Evolutionary conservation across 139 green algal genomes (phyloP).

Genomic region (Choricystis sp.): DNA sequence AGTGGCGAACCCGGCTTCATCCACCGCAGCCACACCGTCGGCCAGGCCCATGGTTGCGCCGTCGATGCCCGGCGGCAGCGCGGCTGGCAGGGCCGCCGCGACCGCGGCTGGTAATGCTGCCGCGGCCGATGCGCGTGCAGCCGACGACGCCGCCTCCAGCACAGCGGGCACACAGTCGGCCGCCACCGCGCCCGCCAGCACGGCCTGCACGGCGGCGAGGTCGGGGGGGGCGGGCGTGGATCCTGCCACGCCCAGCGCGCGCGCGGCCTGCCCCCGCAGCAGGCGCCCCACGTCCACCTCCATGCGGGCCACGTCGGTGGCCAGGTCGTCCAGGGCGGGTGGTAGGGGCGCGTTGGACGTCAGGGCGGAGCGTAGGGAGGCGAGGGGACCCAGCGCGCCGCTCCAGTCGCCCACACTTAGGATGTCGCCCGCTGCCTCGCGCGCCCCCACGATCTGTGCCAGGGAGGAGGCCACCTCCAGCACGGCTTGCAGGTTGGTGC

Average conservation of each 20-base stretch:
- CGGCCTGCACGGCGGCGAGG: background rate
- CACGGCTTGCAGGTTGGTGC: background rate
- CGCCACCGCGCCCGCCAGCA: background rate
- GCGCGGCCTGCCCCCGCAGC: background rate
- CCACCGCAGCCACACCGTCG: too few species aligned
- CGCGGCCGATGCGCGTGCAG: background rate
- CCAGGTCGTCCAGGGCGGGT: background rate
- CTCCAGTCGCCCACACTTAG: background rate
- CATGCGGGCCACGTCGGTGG: too few species aligned
- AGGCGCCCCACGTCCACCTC: background rate
- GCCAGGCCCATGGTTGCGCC: too few species aligned
- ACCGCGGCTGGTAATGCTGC: too few species aligned
- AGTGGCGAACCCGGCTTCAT: too few species aligned
- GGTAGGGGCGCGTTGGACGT: background rate
- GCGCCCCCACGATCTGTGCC: too few species aligned
- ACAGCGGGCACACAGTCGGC: too few species aligned
- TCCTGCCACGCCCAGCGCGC: background rate
- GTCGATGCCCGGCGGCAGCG: too few species aligned
- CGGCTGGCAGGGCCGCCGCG: too few species aligned
- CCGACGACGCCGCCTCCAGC: background rate
- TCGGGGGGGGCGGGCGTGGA: background rate
- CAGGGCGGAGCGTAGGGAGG: background rate
- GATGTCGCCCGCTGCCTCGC: too few species aligned
- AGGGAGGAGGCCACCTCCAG: too few species aligned
- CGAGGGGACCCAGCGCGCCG: background rate